Evolutionary conservation across 192 early-diverging fungal genomes (phyloP), one percentile per base, ranked within the genome.

Genomic region (Coemansia sp.): DNA sequence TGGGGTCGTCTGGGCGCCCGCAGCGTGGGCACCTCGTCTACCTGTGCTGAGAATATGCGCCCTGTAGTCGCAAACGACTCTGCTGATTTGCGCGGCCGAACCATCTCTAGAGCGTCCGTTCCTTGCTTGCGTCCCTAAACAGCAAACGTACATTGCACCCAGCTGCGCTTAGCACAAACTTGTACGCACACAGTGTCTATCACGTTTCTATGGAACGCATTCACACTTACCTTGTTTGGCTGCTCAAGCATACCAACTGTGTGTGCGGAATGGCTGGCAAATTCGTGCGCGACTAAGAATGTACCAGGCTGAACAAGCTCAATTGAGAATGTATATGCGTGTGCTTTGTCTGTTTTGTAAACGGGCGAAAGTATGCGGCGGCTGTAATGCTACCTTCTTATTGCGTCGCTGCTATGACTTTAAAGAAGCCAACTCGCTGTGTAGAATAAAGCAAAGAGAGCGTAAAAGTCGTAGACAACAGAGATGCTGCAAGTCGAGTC

Each of bases 51-150:
- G 50, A 72, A 72, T 8, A 81, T 64, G 5, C 72, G 69, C n/a
- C 66, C 70, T 5, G 58, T 49, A 35, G 65, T 63, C 22, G 69
- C 48, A 38, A 81, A 72, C n/a, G 78, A 65, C 54, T 66, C 69
- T 43, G 66, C 52, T n/a, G 71, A 57, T 25, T 81, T 81, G 72
- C 78, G 78, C 24, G 78, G 65, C 38, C 78, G 68, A 59, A 75
- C 72, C 72, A 75, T 75, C 39, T 81, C 69, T 56, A 62, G 48
- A 24, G 60, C 41, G 49, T 59, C 59, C 32, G 58, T 47, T 67
- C 69, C 72, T 15, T 65, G 29, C 60, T 70, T 75, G 58, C 69
- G 78, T 56, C 62, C 63, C 78, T 81, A 80, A 58, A 58, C 24
- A 59, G 50, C 10, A 56, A 4, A 32, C 32, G 32, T 32, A 7